Evolutionary conservation across 1,139 yeast species (phyloP).

Genomic region (Kodamaea ohmeri): DNA sequence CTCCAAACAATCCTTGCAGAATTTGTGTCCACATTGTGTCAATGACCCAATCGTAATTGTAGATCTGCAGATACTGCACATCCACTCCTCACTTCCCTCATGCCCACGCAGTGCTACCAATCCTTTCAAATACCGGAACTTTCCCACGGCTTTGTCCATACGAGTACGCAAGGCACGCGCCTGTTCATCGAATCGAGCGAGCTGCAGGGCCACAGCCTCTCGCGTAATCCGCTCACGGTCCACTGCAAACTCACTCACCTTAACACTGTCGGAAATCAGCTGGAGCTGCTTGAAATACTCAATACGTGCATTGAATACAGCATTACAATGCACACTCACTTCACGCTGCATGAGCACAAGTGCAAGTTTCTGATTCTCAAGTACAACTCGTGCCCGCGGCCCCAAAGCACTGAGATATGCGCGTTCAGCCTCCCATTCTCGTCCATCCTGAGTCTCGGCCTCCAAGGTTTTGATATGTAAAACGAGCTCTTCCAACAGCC

Average conservation of each 20-base stretch:
- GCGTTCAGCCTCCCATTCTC: neutral
- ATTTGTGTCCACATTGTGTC: constrained; percentile 87
- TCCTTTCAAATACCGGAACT: constrained; percentile 60
- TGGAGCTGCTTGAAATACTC: constrained; percentile 84
- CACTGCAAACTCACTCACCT: constrained; percentile 25
- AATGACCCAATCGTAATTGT: constrained; percentile 70
- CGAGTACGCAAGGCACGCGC: constrained; percentile 13
- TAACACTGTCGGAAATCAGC: constrained; percentile 77
- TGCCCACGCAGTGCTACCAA: constrained; percentile 27
- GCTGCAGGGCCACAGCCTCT: constrained; percentile 11
- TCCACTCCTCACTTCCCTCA: constrained; percentile 25
- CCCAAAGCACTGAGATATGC: constrained; percentile 26
- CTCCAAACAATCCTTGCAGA: constrained; percentile 71
- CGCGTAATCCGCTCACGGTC: constrained; percentile 20
- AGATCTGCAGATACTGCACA: constrained; percentile 77
- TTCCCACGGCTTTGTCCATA: constrained; percentile 45
- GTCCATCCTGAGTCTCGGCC: constrained; percentile 18
- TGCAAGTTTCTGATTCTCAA: constrained; percentile 43
- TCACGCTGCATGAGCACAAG: constrained; percentile 43
- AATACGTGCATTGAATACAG: constrained; percentile 71
- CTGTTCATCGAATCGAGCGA: constrained; percentile 11
- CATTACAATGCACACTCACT: constrained; percentile 53
- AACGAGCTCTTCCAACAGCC: constrained; percentile 34
- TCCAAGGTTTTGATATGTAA: constrained; percentile 24
- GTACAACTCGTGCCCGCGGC: constrained; percentile 24